Conservation (phyloP, 306 rosid species). For the Sicyos edulis region DNA sequence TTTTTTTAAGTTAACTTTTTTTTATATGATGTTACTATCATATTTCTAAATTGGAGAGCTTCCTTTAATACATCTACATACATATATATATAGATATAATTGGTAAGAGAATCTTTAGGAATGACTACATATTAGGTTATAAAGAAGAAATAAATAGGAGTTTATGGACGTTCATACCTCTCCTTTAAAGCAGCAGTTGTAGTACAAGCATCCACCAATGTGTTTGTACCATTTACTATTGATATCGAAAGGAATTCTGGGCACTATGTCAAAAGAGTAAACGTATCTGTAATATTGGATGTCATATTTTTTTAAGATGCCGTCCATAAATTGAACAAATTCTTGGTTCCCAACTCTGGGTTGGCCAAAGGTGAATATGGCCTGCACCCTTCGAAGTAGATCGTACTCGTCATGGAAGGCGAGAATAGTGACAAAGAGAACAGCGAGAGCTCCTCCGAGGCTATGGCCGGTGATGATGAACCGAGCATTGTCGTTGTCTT, state of each 20-base stretch:
- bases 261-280: constrained; percentile 54
- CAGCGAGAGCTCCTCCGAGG: constrained; percentile 73
- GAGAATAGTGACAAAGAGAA: constrained; percentile 48
- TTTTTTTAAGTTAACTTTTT: no score
- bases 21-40: no score
- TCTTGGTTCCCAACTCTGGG: constrained; percentile 57
- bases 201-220: constrained; percentile 49
- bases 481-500: constrained; percentile 39
- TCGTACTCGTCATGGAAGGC: constrained; percentile 42
- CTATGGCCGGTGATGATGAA: constrained; percentile 70
- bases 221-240: constrained; percentile 35
- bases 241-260: constrained; percentile 58
- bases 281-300: constrained; percentile 45
- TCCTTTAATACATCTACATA: neutral
- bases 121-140: no score
- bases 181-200: constrained; percentile 52
- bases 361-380: constrained; percentile 75
- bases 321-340: constrained; percentile 54
- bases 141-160: neutral
- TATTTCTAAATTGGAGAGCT: no score
- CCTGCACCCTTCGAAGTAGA: constrained; percentile 52
- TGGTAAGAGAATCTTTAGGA: no score
- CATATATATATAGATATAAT: no score
- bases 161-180: constrained; percentile 28
- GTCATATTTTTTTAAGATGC: constrained; percentile 31